Base-by-base conservation (phyloP, 1,284 basidiomycete species). In the Irpex lacteus region DNA sequence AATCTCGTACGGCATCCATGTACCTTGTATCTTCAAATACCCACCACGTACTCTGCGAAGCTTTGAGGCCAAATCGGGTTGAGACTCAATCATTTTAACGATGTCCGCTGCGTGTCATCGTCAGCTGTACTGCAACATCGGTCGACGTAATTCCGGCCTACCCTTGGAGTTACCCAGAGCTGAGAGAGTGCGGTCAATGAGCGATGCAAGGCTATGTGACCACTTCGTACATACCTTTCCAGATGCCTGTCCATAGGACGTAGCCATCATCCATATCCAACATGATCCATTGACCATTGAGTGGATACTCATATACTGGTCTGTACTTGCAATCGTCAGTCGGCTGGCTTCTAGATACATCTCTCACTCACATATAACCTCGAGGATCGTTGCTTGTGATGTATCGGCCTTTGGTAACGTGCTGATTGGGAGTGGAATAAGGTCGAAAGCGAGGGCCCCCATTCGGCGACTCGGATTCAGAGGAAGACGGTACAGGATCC, bases 191-290 rank as follows among this genome's bases (percentile, higher is more conserved):
- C 44, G 13, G 7, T n/a, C 60, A n/a, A 65, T 62, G 19, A 38
- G 37, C 26, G n/a, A 38, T 49, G 60, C 58, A 62, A 60, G 18
- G 40, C 40, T 11, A 44, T 11, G 15, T 44, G 15, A 6, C 18
- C 18, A 21, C 50, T 52, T 8, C 8, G 50, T 52, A 67, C 79
- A 66, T 65, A 91, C 91, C 91, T 83, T 94, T 94, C 91, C 91
- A 94, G 63, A 94, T 94, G 11, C 92, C 91, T 2, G 92, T 94
- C 91, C 91, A 93, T 11, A 93, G 79, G 66, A 94, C 88, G 73
- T 93, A 94, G 2, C 91, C 92, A 73, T 94, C 91, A 74, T 94
- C 92, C 74, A 91, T 91, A 78, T 94, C 92, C 85, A 94, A 92
- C 92, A 94, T 94, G 71, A 94, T 92, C 91, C 92, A 94, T 73